Percentiles rank a stretch among this genome's conserved stretches.
phyloP scores from a whole-genome alignment of 1,284 basidiomycete genomes.

The Pulveroboletus ridleyi region DNA sequence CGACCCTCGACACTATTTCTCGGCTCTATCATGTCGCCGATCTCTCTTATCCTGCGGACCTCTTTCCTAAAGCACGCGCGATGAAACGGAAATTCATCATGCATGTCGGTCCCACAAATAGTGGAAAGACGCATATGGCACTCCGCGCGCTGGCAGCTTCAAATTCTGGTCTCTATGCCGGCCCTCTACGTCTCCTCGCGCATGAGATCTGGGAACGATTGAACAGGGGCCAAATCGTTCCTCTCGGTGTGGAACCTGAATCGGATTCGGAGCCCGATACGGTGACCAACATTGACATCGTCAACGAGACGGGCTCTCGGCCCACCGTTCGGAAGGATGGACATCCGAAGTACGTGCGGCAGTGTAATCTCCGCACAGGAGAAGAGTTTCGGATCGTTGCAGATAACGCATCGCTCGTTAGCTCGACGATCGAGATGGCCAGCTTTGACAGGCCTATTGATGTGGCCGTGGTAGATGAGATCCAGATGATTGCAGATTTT shows the following conservation, averaged over 20 bases:
- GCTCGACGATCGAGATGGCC: slow-evolving; percentile 98
- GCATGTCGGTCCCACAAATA: slow-evolving; percentile 4
- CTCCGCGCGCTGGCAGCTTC: slow-evolving; percentile 7
- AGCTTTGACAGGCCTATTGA: slow-evolving; percentile 58
- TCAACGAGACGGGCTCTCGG: slow-evolving; percentile 25
- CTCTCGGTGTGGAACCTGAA: slow-evolving; percentile 53
- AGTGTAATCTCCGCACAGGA: slow-evolving; percentile 92
- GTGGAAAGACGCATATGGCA: slow-evolving; percentile 8
- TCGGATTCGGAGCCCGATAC: slow-evolving; percentile 33
- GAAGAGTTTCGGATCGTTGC: slow-evolving; percentile 86
- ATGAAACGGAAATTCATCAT: slow-evolving; percentile 7
- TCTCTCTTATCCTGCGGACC: slow-evolving; percentile 43
- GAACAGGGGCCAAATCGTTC: slow-evolving; percentile 88
- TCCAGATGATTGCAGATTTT: slow-evolving; percentile 92
- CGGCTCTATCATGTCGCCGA: slow-evolving; percentile 30
- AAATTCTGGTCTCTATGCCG: slow-evolving; percentile 82
- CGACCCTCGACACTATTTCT: slow-evolving; percentile 3
- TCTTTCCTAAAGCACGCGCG: slow-evolving; percentile 32
- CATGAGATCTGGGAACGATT: slow-evolving; percentile 96
- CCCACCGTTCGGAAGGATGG: slow-evolving; percentile 47
- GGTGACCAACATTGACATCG: slow-evolving; percentile 42
- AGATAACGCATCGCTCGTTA: slow-evolving; percentile 62
- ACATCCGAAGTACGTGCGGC: slow-evolving; percentile 59
- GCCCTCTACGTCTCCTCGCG: slow-evolving; percentile 91
- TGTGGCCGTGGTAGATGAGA: slow-evolving; percentile 96